Base-by-base conservation (phyloP, 2,329 filamentous ascomycete genomes). In the Penicillium sp. region DNA sequence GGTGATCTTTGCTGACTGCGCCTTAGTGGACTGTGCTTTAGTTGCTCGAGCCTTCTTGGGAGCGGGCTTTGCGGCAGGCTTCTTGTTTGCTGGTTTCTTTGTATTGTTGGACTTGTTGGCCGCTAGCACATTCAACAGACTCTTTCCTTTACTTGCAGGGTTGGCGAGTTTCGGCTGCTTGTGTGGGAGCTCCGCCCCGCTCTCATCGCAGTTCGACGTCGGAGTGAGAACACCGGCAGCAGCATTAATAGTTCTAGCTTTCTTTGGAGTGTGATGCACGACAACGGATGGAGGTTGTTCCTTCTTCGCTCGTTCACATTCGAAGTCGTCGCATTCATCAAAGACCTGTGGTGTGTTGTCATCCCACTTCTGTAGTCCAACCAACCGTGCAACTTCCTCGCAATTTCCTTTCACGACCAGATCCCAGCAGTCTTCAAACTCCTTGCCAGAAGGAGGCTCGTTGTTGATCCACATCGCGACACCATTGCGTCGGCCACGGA, bases 401-500 rank as follows among this genome's bases (percentile, higher is more conserved):
- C 90, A 94, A 65, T 89, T 88, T 20, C 91, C 92, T 62, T 85
- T 86, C 35, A 99, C 88, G 18, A 97, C 85, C 59, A 97, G 76
- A 72, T 99, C 94, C 88, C 92, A 99, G 66, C 90, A 91, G 61
- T 95, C 88, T 68, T 93, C 92, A 61, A 97, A 87, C 58, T 97
- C 91, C 62, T 84, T 86, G 20, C 89, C 88, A 45, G 86, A 82
- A 1, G 94, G 94, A 62, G 89, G 81, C 59, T 96, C 91, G 54
- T 91, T 84, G 73, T 97, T 97, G 74, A 99, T 90, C 91, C 93
- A 99, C 50, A 95, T 87, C 0, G 92, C 91, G 58, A 96, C 83
- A 0, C 93, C 92, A 64, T 95, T 85, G 30, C 71, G 69, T 55
- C 91, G 85, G 65, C 87, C 85, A 60, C 92, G 83, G n/a, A 95